Evolutionary conservation across 1,284 basidiomycete species (phyloP).

Genomic region (Ganoderma boninense): DNA sequence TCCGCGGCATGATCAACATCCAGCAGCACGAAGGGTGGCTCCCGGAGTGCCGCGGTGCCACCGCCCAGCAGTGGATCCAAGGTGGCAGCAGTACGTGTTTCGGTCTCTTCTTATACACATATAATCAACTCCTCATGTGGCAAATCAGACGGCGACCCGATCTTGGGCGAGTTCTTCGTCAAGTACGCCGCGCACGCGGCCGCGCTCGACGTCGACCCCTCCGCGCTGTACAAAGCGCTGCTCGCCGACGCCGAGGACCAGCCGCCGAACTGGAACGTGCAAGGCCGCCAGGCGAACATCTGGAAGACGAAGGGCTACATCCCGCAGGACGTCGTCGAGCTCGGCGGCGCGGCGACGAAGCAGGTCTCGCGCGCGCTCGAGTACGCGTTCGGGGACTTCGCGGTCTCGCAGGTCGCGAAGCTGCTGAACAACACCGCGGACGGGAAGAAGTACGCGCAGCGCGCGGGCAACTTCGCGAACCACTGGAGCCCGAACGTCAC

Average conservation of each 20-base stretch:
- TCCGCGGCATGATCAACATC: slow-evolving; percentile 71
- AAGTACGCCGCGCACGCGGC: slow-evolving; percentile 63
- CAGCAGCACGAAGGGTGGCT: slow-evolving; percentile 75
- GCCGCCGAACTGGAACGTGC: slow-evolving; percentile 68
- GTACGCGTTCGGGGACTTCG: slow-evolving; percentile 71
- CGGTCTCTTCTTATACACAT: neutral
- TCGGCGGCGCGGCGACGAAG: slow-evolving; percentile 65
- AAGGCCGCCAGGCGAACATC: slow-evolving; percentile 63
- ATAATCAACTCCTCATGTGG: neutral
- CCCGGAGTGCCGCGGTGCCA: slow-evolving; percentile 68
- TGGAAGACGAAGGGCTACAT: slow-evolving; percentile 63
- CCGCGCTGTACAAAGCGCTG: slow-evolving; percentile 59
- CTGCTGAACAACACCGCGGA: slow-evolving; percentile 57
- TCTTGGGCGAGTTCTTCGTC: slow-evolving; percentile 71
- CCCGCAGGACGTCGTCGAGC: slow-evolving; percentile 57
- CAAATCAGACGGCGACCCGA: slow-evolving; percentile 65
- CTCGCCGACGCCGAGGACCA: slow-evolving; percentile 66
- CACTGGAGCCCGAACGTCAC: slow-evolving; percentile 67
- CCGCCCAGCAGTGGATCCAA: slow-evolving; percentile 59
- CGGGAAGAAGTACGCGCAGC: slow-evolving; percentile 59
- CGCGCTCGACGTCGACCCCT: slow-evolving; percentile 54
- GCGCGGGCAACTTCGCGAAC: slow-evolving; percentile 66
- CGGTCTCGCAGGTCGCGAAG: slow-evolving; percentile 68
- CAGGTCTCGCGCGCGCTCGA: slow-evolving; percentile 69
- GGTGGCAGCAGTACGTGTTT: slow-evolving; percentile 65